phyloP scores from a whole-genome alignment of 2,329 filamentous ascomycete genomes.

The Arthroderma sp. region DNA sequence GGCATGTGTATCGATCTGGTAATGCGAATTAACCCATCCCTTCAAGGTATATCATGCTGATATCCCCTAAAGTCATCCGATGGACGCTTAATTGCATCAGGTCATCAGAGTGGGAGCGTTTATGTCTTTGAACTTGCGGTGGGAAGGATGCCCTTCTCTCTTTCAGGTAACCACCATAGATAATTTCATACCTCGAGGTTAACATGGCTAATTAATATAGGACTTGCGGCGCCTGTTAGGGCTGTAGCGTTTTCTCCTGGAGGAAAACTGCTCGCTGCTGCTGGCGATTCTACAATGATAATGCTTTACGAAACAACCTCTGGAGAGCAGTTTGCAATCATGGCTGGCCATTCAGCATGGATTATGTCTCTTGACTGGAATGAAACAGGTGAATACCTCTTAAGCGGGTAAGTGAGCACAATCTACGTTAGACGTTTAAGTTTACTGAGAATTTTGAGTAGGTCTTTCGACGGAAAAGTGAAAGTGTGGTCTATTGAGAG shows the following conservation, averaged over 20 bases:
- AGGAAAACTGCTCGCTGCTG: slow-evolving; percentile 72
- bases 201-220: slow-evolving; percentile 35
- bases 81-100: slow-evolving; percentile 76
- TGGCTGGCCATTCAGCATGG: slow-evolving; percentile 73
- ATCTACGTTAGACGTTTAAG: neutral
- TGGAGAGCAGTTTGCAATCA: slow-evolving; percentile 80
- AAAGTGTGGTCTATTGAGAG: slow-evolving; percentile 92
- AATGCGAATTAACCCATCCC: slow-evolving; percentile 14
- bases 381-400: slow-evolving; percentile 76
- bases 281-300: slow-evolving; percentile 78
- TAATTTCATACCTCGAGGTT: neutral
- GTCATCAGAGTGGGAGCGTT: slow-evolving; percentile 81
- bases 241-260: slow-evolving; percentile 78
- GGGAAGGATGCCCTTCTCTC: slow-evolving; percentile 69
- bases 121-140: slow-evolving; percentile 94
- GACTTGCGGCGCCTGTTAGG: slow-evolving; percentile 75
- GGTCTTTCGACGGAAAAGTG: slow-evolving; percentile 79
- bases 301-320: slow-evolving; percentile 84
- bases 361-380: slow-evolving; percentile 88
- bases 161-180: slow-evolving; percentile 52
- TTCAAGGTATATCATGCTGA: neutral
- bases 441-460: slow-evolving; percentile 18
- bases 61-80: slow-evolving; percentile 45
- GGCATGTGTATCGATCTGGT: slow-evolving; percentile 76
- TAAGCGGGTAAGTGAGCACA: slow-evolving; percentile 53